A percentile compares a stretch with the other conserved stretches of the same genome.
Evolutionary conservation across 108 stramenopile species (phyloP).

Genomic region (Fistulifera pelliculosa): DNA sequence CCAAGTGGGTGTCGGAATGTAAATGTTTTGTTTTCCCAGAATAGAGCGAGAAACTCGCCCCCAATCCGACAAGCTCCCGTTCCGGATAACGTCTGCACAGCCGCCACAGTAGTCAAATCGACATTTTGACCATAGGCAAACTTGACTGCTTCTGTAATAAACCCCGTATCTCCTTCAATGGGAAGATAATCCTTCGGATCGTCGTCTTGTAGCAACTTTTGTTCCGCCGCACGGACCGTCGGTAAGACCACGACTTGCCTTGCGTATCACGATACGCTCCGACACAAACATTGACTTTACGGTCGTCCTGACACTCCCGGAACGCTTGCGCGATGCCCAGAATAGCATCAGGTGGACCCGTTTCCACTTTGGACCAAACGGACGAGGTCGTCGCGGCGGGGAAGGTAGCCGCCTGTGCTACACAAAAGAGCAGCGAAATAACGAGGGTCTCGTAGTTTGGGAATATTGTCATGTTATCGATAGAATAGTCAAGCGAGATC

Average conservation of each 20-base stretch:
- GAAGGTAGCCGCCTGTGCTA: no score
- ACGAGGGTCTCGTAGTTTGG: no score
- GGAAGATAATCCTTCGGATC: conserved; percentile 94
- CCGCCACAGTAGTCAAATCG: conserved; percentile 64
- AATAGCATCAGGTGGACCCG: conserved; percentile 95
- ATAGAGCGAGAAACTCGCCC: conserved; percentile 79
- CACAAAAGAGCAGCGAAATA: no score
- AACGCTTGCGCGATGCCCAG: conserved; percentile 94
- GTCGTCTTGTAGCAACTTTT: conserved; percentile 44
- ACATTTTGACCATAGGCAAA: conserved; percentile 90
- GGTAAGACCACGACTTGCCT: conserved; percentile 92
- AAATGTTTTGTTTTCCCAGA: conserved; percentile 64
- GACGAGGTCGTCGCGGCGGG: conserved; percentile 1
- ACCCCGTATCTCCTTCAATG: conserved; percentile 85
- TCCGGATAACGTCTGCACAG: conserved; percentile 90
- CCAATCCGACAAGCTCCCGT: conserved; percentile 95
- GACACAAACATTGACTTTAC: conserved; percentile 91
- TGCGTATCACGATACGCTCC: conserved; percentile 90
- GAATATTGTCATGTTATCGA: no score
- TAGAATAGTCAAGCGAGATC: no score
- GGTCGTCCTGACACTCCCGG: conserved; percentile 68
- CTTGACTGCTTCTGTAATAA: conserved; percentile 69
- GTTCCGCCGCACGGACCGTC: conserved; percentile 85
- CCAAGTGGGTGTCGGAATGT: conserved; percentile 92
- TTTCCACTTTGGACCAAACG: conserved; percentile 48